Percentiles rank a stretch among this genome's conserved stretches.
These are phyloP conservation scores for Hevea brasiliensis DNA, from an alignment of 345 rosid species.

Conservation along the genomic window DNA sequence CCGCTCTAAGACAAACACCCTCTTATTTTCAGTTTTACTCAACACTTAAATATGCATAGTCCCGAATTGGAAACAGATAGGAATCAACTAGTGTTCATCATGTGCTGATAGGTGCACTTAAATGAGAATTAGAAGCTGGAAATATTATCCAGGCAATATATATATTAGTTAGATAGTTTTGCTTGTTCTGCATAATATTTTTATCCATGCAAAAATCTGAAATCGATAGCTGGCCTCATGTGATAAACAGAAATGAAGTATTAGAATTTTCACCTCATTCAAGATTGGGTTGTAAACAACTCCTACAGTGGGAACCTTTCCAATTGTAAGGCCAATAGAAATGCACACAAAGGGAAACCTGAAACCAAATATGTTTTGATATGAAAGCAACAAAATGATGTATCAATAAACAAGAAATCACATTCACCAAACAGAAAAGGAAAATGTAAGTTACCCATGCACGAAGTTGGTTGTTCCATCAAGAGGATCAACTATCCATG, in stretches of 20 bases:
- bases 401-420: slow-evolving; percentile 10
- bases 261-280: slow-evolving; percentile 64
- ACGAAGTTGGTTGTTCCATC: slow-evolving; percentile 98
- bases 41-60: not conserved
- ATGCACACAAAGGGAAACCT: slow-evolving; percentile 91
- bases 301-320: slow-evolving; percentile 78
- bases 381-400: slow-evolving; percentile 2
- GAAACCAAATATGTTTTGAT: slow-evolving; percentile 18
- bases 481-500: slow-evolving; percentile 99
- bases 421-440: slow-evolving; percentile 5
- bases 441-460: slow-evolving; percentile 60
- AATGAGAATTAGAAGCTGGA: not conserved
- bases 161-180: not conserved
- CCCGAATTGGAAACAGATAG: not conserved
- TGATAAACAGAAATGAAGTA: not conserved
- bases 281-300: slow-evolving; percentile 93
- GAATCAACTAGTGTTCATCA: not conserved
- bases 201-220: not conserved
- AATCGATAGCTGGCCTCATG: not conserved
- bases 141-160: not conserved
- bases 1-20: no score
- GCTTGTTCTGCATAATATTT: not conserved
- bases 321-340: slow-evolving; percentile 91
- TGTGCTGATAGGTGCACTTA: not conserved
- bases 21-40: not conserved